Evolutionary conservation across 1,139 yeast species (phyloP), one percentile per base, ranked within the genome.

Genomic region (Blastobotrys aristatus): DNA sequence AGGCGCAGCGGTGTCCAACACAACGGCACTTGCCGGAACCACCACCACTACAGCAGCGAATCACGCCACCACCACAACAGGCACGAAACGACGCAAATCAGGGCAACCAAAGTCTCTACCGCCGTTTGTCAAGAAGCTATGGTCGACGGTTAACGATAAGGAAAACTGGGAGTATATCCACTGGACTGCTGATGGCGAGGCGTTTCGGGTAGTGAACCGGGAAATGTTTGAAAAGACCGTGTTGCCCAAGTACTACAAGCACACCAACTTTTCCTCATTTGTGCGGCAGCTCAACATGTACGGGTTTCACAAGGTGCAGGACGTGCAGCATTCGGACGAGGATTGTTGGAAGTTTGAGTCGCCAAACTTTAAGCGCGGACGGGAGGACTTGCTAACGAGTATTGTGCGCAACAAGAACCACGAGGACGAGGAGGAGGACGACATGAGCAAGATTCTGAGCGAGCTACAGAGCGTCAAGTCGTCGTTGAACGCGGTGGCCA

Each of bases 201-300:
- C 94, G 3, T 88, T 92, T 62, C 83, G 86, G 55, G 96, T 92
- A 6, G 76, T 77, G 47, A 87, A 88, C 58, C 76, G 95, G 46
- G 97, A 92, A 63, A 80, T 79, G 50, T 90, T 92, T 61, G 94
- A 90, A 75, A 86, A 82, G 59, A 71, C 75, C 44, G 82, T 89
- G 21, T 70, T 90, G 50, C 97, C 97, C 4, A 84, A 82, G 59
- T 89, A 86, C 65, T 90, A 88, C 72, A 90, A 89, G 65, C 97
- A 90, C 65, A 83, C 86, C 57, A 89, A 90, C 65, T 89, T 90
- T 68, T 89, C 97, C 21, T 80, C 92, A 54, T 89, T 90, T 72
- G 96, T 90, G 13, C 76, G 97, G 51, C 97, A 90, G 63, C 73
- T 90, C 61, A 90, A 90, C 66, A 89, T 90, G 94, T 90, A 90